Evolutionary conservation across 768 basidiomycete genomes (phyloP).

Genomic region (Lentinula sp.): DNA sequence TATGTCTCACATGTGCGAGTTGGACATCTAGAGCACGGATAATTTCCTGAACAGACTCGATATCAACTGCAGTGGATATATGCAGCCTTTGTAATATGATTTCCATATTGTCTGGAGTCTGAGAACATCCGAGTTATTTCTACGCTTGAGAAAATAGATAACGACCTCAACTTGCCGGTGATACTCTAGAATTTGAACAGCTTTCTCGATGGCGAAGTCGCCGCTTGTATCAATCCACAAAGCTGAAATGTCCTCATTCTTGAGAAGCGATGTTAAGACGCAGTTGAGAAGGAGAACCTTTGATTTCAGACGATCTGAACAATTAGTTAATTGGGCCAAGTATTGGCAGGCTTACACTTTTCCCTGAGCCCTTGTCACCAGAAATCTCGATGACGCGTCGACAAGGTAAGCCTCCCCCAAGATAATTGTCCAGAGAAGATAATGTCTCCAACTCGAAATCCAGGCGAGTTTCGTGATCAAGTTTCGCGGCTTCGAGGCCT

Average conservation of each 20-base stretch:
- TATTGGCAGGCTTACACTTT: constrained; percentile 45
- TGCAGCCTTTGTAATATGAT: constrained; percentile 46
- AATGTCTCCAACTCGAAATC: constrained; percentile 33
- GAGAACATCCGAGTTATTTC: not conserved
- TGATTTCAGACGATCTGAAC: not conserved
- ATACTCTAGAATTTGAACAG: constrained; percentile 29
- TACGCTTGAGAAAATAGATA: constrained; percentile 1
- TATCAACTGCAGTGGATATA: constrained; percentile 51
- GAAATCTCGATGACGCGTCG: constrained; percentile 62
- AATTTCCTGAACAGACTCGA: constrained; percentile 46
- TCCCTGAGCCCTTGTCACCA: constrained; percentile 59
- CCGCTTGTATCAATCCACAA: constrained; percentile 74
- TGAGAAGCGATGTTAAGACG: constrained; percentile 45
- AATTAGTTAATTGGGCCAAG: not conserved
- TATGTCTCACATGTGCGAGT: not conserved
- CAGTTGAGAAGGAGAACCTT: constrained; percentile 61
- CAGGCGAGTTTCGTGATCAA: constrained; percentile 14
- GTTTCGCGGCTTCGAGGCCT: constrained; percentile 26
- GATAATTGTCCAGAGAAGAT: constrained; percentile 43
- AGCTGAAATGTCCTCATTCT: constrained; percentile 28
- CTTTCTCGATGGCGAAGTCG: constrained; percentile 52
- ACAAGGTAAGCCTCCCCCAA: constrained; percentile 39
- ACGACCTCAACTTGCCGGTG: constrained; percentile 10
- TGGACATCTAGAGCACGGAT: constrained; percentile 31
- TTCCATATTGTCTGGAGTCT: not conserved